These are phyloP conservation scores for Globisporangium heterothallicum DNA, from an alignment of 352 stramenopile genomes.

Conservation along the genomic window DNA sequence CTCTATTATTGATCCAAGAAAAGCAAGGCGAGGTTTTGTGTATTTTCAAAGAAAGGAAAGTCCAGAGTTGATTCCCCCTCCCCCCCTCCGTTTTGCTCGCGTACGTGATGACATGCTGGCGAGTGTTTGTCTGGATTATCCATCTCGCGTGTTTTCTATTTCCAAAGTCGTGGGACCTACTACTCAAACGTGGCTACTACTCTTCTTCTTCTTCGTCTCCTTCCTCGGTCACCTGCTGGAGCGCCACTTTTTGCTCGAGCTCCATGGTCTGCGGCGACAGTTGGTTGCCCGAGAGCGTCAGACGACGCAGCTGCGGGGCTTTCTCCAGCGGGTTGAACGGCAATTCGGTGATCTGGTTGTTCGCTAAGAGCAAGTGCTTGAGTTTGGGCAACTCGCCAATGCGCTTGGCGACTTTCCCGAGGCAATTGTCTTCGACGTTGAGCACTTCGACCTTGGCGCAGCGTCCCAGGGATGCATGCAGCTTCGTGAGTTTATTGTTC, in stretches of 20 bases:
- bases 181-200: too few relatives aligned
- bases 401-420: conserved; percentile 79
- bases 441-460: conserved; percentile 76
- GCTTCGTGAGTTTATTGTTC: conserved; percentile 75
- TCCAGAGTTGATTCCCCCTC: too few relatives aligned
- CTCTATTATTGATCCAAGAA: neutral
- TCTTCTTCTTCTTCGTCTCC: conserved; percentile 35
- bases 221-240: conserved; percentile 43
- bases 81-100: too few relatives aligned
- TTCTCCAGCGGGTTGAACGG: conserved; percentile 80
- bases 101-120: too few relatives aligned
- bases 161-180: too few relatives aligned
- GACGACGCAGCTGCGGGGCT: conserved; percentile 50
- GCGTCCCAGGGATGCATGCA: conserved; percentile 72
- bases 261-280: conserved; percentile 49
- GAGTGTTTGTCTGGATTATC: too few relatives aligned
- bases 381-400: conserved; percentile 78
- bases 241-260: conserved; percentile 56
- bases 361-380: conserved; percentile 75
- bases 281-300: conserved; percentile 80
- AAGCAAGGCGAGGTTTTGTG: neutral
- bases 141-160: too few relatives aligned
- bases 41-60: conserved; percentile 14
- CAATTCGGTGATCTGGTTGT: conserved; percentile 77
- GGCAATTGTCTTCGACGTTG: conserved; percentile 80